These are phyloP conservation scores for Fraxinus anomala DNA, from an alignment of 257 asterid genomes.

Conservation along the genomic window DNA sequence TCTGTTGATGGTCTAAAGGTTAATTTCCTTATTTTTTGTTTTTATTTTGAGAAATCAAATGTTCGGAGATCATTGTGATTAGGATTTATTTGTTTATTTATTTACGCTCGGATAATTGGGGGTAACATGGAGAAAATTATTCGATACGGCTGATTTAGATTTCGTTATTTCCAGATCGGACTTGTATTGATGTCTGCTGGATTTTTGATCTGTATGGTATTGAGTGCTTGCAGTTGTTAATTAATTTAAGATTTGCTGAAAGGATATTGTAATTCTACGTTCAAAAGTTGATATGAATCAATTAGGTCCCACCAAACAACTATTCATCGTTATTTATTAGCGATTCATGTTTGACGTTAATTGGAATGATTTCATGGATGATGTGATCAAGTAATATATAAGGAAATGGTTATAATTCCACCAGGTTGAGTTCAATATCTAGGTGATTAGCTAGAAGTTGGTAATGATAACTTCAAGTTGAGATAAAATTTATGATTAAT, in stretches of 20 bases:
- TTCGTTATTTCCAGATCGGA: not conserved
- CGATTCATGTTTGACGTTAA: not conserved
- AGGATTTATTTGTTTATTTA: not conserved
- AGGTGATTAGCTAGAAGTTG: not conserved
- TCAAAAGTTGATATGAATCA: not conserved
- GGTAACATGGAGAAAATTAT: not conserved
- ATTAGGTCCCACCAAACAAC: not conserved
- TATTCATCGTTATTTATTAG: not conserved
- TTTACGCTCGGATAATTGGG: not conserved
- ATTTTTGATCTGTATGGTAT: not conserved
- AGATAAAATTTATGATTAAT: not conserved
- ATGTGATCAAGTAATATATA: not conserved
- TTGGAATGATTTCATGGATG: not conserved
- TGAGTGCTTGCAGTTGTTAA: not conserved
- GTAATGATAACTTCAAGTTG: not conserved
- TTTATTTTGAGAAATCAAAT: not conserved
- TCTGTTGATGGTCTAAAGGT: constrained; percentile 52
- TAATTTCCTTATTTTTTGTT: not conserved
- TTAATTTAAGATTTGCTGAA: not conserved
- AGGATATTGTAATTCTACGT: not conserved
- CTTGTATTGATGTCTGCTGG: not conserved
- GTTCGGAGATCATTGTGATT: not conserved
- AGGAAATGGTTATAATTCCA: not conserved
- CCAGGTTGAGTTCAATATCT: not conserved
- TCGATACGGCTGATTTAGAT: not conserved